A percentile compares a stretch with the other conserved stretches of the same genome.
These are phyloP conservation scores for Dendrobium chrysotoxum DNA, from an alignment of 106 monocot genomes.

Conservation along the genomic window DNA sequence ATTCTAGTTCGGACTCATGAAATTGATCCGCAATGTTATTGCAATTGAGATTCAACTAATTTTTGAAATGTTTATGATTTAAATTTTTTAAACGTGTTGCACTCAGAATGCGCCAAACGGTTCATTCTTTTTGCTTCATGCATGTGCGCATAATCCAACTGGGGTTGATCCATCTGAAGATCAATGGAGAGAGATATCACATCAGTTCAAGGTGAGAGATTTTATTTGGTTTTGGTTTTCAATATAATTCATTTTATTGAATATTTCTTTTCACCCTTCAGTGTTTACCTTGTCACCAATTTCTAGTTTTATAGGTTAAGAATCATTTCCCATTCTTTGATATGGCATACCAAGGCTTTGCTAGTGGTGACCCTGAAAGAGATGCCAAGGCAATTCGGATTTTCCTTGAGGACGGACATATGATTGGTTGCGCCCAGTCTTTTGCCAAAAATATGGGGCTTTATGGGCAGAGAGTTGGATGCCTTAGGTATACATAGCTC, in stretches of 20 bases:
- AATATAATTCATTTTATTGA: background rate
- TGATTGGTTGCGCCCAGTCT: slow-evolving; percentile 97
- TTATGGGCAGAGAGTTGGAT: slow-evolving; percentile 94
- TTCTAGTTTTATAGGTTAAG: slow-evolving; percentile 52
- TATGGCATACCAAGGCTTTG: slow-evolving; percentile 99
- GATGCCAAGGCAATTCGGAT: slow-evolving; percentile 96
- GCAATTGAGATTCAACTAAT: background rate
- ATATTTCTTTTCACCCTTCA: background rate
- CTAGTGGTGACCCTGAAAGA: slow-evolving; percentile 89
- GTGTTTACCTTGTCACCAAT: background rate
- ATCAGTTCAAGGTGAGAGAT: slow-evolving; percentile 78
- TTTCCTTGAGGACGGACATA: slow-evolving; percentile 94
- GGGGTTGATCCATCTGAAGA: slow-evolving; percentile 98
- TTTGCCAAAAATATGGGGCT: slow-evolving; percentile 99
- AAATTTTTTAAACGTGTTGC: background rate
- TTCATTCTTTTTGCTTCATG: slow-evolving; percentile 98
- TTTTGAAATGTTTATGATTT: background rate
- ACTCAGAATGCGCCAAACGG: slow-evolving; percentile 93
- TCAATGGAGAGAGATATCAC: slow-evolving; percentile 96
- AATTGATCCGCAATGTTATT: background rate
- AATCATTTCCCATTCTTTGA: slow-evolving; percentile 99
- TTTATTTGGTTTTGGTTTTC: background rate
- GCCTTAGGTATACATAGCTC: slow-evolving; percentile 62
- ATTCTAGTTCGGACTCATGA: background rate
- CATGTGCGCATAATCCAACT: slow-evolving; percentile 98